These are phyloP conservation scores for Scedosporium apiospermum DNA, from an alignment of 2,329 filamentous ascomycete genomes.

Conservation along the genomic window DNA sequence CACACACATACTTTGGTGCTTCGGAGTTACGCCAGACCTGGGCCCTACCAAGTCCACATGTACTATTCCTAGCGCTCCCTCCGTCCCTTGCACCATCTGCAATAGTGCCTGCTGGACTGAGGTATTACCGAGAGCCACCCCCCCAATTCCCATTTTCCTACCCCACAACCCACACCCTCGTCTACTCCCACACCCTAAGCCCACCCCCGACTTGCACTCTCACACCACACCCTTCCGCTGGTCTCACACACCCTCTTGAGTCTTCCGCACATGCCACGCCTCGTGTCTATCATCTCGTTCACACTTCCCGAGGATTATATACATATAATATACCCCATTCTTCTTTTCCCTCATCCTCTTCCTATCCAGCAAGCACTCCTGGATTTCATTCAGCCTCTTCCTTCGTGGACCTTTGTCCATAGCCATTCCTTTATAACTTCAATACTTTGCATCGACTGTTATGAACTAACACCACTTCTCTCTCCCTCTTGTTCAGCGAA, in stretches of 20 bases:
- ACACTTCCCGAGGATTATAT: background rate
- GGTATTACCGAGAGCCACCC: background rate
- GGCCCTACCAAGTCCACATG: background rate
- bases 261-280: background rate
- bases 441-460: background rate
- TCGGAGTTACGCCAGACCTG: background rate
- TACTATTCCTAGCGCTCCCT: background rate
- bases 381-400: background rate
- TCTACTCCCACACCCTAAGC: background rate
- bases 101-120: background rate
- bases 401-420: background rate
- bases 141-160: background rate
- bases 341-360: background rate
- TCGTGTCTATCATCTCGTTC: background rate
- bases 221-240: background rate
- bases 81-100: background rate
- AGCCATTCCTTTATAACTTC: background rate
- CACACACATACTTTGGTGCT: background rate
- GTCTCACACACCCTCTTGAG: background rate
- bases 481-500: conserved; percentile 30
- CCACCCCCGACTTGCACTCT: background rate
- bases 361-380: background rate
- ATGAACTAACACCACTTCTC: background rate
- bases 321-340: background rate
- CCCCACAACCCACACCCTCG: background rate